Conservation (phyloP, 164 flowering plant genomes). For the Chimonanthus praecox region DNA sequence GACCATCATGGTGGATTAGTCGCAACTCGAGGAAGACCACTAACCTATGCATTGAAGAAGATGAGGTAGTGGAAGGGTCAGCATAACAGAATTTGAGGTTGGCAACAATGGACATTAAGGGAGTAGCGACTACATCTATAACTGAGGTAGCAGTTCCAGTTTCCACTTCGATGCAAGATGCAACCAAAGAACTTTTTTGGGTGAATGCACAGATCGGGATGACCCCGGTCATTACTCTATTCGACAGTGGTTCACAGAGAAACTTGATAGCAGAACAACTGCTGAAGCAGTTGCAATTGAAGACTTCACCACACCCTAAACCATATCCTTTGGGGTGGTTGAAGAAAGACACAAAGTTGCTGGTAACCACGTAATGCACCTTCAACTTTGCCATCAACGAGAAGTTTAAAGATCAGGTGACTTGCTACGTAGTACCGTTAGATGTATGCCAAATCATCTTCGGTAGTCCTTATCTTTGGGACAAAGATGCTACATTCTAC, state of each 20-base stretch:
- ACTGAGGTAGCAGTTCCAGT: too few relatives aligned
- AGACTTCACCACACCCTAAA: too few relatives aligned
- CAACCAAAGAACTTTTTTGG: neutral
- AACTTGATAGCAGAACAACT: too few relatives aligned
- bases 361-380: neutral
- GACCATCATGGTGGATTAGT: neutral
- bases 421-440: neutral
- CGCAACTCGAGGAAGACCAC: neutral
- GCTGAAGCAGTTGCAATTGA: too few relatives aligned
- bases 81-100: neutral
- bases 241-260: too few relatives aligned
- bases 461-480: constrained; percentile 2
- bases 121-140: neutral
- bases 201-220: neutral
- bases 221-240: too few relatives aligned
- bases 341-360: neutral
- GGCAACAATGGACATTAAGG: neutral
- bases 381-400: constrained; percentile 6
- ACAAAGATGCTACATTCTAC: neutral
- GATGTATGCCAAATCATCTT: constrained; percentile 2
- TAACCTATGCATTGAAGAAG: neutral
- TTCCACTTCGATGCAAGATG: neutral
- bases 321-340: constrained; percentile 4
- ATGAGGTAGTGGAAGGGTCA: neutral
- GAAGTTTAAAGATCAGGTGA: constrained; percentile 1